Evolutionary conservation across 495 filamentous ascomycete species (phyloP), one percentile per base, ranked within the genome.

Genomic region (Oidiodendron maius): DNA sequence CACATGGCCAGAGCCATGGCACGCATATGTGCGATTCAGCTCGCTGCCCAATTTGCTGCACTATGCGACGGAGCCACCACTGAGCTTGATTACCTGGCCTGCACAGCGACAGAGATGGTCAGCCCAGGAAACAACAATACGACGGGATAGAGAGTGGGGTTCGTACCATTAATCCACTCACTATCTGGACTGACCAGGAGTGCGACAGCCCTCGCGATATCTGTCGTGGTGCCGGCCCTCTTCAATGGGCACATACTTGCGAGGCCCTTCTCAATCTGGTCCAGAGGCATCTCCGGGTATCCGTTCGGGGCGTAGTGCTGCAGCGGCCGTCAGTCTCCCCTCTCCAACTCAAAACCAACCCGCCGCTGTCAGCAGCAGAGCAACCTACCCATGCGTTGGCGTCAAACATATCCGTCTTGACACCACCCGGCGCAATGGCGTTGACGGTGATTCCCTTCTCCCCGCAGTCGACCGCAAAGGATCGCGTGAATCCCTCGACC

Each of bases 361-460:
- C n/a, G n/a, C n/a, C n/a, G n/a, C n/a, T 30, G 26, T 30, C 89
- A 50, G 88, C 84, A 0, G 85, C 90, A 64, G 87, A 86, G 39
- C 77, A 40, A 30, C 38, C 4, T 40, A 40, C 38, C 74, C 78
- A 78, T 17, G 77, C 72, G 57, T 82, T 81, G 52, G 77, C 70
- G 34, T 77, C 66, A 64, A 78, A 87, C 86, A 90, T 91, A 58
- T 91, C 86, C 32, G 74, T 82, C 76, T 86, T 86, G 66, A 89
- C 80, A 11, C 85, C 86, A n/a, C 83, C 86, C 0, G 86, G 86
- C 0, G 86, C 86, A 41, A 90, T 77, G 20, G 43, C 46, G 51
- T 91, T 91, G 50, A 89, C 86, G 0, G 86, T 91, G 67, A 87
- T 87, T 8, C 38, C 76, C 64, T 78, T 78, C 58, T 73, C 72